Base-by-base conservation (phyloP, 352 stramenopile genomes). In the Globisporangium paroecandrum region DNA sequence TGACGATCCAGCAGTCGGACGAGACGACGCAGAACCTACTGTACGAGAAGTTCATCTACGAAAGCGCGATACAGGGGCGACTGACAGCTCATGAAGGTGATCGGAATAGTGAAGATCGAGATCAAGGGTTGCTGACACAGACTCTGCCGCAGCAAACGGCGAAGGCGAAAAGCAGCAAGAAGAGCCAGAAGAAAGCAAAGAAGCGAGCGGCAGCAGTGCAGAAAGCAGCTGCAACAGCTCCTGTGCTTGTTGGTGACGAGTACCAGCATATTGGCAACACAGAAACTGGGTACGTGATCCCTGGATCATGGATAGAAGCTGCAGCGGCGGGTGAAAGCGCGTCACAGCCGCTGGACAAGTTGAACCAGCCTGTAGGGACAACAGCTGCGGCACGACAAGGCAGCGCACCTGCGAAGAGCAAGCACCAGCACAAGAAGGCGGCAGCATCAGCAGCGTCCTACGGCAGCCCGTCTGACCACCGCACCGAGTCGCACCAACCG, bases 1-100 rank as follows among this genome's bases (percentile, higher is more conserved):
- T 90, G 69, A 82, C 82, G 56, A 73, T 91, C 58, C 69, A 79
- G 53, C 85, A 87, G 20, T 69, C 73, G 0, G 74, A 85, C 1
- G 72, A 86, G 1, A 60, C 66, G 24, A 68, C 68, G 18, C 85
- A 91, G 66, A 65, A 73, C 13, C 66, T 91, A 22, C 56, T 95
- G 49, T 95, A 93, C 65, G 84, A 95, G 62, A 95, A 95, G 66
- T 95, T 95, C 38, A 90, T 95, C 34, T 95, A 91, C 58, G 82
- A 93, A 46, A 95, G 83, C 65, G 86, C 85, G 0, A 59, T 89
- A 13, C 73, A 72, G 8, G 77, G 68, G 1, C 72, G 70, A 18
- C 55, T 89, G 12, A 73, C 75, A 27, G 68, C 53, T 27, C 64
- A 69, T 2, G 65, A 53, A 18, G n/a, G 9, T 5, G 24, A 38